Evolutionary conservation across 176 grass and related monocot genomes (phyloP), one percentile per base, ranked within the genome.

Genomic region (Triticum turgidum): DNA sequence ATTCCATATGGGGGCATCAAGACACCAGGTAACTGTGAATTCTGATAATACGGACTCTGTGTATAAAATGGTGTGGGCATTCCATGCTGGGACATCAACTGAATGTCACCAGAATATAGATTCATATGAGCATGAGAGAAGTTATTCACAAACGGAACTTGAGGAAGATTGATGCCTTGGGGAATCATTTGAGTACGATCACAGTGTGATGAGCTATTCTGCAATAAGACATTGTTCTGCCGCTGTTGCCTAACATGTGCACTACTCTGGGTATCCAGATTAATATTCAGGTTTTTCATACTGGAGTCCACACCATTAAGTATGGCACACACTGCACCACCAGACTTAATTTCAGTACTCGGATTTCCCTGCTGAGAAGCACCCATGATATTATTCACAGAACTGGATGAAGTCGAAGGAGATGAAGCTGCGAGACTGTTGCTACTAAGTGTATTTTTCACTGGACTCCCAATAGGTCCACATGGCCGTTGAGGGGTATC

Each of bases 11-110:
- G 80, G 24, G 82, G 82, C 42, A 82, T 86, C 58, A 88, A 89
- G 47, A 91, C 77, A 83, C 33, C 79, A 69, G 75, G 58, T 44
- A 89, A 85, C 74, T 91, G 92, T 56, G 90, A 44, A 89, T 84
- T 95, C 14, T 83, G 86, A 80, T 87, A 92, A 82, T 82, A 95
- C 56, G 83, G 83, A 65, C 13, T 79, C 59, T 86, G 83, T 79
- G 92, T 79, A 66, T 84, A 89, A 73, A 95, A 93, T 81, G 93
- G 88, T 34, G 56, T 37, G 66, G 90, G 49, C 79, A 98, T 84
- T 75, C 88, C 79, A 66, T 82, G 70, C 0, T 88, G 86, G 11
- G 74, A 85, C 69, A 92, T 78, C 73, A 88, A 37, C 39, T 85
- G 95, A 39, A 86, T 69, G 21, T 91, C 91, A 70, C 84, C 86